Evolutionary conservation across 345 rosid genomes (phyloP), one percentile per base, ranked within the genome.

Genomic region (Heritiera littoralis): DNA sequence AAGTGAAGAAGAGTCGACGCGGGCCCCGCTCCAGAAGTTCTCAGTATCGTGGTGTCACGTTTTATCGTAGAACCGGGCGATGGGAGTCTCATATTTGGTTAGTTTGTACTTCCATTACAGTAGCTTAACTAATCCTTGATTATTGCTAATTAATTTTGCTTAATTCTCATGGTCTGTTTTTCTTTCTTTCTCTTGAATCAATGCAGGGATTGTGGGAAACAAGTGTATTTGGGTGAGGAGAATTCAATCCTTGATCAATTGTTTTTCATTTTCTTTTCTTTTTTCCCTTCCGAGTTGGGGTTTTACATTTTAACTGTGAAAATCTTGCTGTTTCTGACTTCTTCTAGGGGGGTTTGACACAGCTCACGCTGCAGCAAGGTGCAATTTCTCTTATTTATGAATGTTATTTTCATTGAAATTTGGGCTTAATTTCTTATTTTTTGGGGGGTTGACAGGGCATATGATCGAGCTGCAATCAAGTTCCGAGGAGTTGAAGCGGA

Each of bases 41-140:
- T n/a, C 94, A 90, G 85, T 92, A 90, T 72, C 88, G 94, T 10
- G 97, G 97, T 32, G 91, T 92, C 79, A 92, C 97, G 51, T 92
- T 88, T 79, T 92, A 92, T 78, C 86, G 94, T 35, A 78, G 94
- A 80, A 92, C 97, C 51, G 91, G 97, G 1, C 77, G 97, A 74
- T 92, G 97, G 97, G 97, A 93, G 74, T 93, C 97, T 1, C 97
- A 93, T 79, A 93, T 93, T 59, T 93, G 95, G 97, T 93, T 60
- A 38, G 86, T 77, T 10, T 49, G 11, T 35, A 7, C 4, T 46
- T 40, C 52, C 48, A 41, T 20, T 9, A 6, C 32, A 59, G 30
- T 59, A 59, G n/a, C 35, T 28, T 30, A n/a, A 12, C 18, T 35
- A n/a, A n/a, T 52, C 41, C 20, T 30, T n/a, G 13, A 43, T 7